Conservation (phyloP, 2,329 filamentous ascomycete species). For the Fonsecaea erecta region DNA sequence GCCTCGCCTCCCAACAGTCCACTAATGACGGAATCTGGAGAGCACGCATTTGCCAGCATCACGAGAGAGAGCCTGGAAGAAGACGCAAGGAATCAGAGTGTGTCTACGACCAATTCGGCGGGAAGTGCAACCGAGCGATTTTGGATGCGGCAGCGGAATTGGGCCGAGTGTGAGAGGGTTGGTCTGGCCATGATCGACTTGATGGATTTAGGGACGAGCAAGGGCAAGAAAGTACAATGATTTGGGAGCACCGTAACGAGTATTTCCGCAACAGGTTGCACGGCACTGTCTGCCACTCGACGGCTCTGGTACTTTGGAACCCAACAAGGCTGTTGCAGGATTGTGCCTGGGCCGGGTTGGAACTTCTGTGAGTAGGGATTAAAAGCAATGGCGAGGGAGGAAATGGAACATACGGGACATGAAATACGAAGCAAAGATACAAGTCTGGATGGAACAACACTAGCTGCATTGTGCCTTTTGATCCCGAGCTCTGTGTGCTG, state of each 20-base stretch:
- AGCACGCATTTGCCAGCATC: slow-evolving; percentile 37
- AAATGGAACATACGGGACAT: background rate
- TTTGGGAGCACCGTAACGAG: background rate
- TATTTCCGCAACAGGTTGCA: background rate
- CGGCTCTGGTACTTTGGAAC: background rate
- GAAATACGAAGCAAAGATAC: background rate
- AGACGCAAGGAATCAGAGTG: slow-evolving; percentile 46
- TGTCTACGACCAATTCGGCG: slow-evolving; percentile 41
- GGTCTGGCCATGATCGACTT: slow-evolving; percentile 48
- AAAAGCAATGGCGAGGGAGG: background rate
- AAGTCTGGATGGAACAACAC: background rate
- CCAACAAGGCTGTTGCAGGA: background rate
- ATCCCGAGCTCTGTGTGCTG: no score
- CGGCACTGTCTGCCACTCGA: background rate
- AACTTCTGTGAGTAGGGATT: background rate
- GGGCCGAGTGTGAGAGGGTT: slow-evolving; percentile 49
- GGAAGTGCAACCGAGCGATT: slow-evolving; percentile 45
- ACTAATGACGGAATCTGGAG: slow-evolving; percentile 62
- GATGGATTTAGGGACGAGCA: slow-evolving; percentile 34
- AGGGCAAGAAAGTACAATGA: slow-evolving; percentile 28
- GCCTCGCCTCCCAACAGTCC: slow-evolving; percentile 67
- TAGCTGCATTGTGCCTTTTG: no score
- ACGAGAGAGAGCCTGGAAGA: slow-evolving; percentile 48
- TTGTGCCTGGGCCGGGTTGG: background rate
- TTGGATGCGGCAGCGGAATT: slow-evolving; percentile 52